Base-by-base conservation (phyloP, 2,329 filamentous ascomycete genomes). In the Calonectria henricotiae region DNA sequence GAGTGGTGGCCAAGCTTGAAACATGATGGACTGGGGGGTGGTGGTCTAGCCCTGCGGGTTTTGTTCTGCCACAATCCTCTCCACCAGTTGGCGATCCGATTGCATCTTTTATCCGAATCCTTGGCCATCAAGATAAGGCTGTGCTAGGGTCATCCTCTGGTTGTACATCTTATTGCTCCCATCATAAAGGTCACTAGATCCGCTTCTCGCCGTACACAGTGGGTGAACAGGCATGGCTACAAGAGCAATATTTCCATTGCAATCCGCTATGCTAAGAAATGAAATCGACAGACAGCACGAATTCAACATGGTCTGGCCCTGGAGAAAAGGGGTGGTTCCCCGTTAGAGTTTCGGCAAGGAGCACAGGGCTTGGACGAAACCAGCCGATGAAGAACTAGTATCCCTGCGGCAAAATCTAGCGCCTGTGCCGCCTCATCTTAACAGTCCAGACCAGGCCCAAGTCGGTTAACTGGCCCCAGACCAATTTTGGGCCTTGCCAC, bases 401-500 rank as follows among this genome's bases (percentile, higher is more conserved):
- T 39, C 51, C 51, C 51, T 58, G 51, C 20, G 32, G 13, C 2
- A 20, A 12, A n/a, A 25, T 5, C 20, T 58, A 39, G 51, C 17
- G 51, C 20, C 35, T 58, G 51, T 58, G 51, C 51, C 51, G 32
- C 51, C 5, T 58, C 32, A 58, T 58, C 32, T 41, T 41, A 58
- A 23, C 35, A 25, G 12, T 5, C n/a, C 7, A 23, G 32, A n/a
- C 32, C 12, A 39, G 41, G n/a, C 51, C 51, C 51, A 58, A 58
- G 32, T 5, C 2, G 51, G 32, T 13, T 58, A 39, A 39, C 4
- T 12, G 2, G 32, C 17, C 5, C n/a, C 51, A 25, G 32, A 9
- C 20, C 12, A 39, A 17, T 17, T 39, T 20, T 23, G n/a, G 15
- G 1, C 32, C 27, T 32, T 58, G 23, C 32, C 32, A 11, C 51